These are phyloP conservation scores for Tremella yokohamensis DNA, from an alignment of 768 basidiomycete genomes.

Conservation along the genomic window DNA sequence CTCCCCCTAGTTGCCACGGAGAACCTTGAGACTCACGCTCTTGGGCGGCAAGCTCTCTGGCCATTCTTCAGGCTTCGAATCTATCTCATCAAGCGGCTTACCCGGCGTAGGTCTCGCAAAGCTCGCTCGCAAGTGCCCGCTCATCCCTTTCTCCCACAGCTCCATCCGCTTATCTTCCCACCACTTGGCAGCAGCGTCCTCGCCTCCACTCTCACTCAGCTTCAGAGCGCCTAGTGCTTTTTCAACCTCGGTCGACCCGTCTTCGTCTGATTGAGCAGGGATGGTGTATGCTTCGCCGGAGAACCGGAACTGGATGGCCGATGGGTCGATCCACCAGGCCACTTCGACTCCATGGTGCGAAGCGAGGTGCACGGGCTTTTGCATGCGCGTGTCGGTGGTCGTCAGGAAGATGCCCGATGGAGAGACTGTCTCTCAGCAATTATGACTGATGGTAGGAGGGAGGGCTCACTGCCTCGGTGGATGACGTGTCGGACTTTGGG, in stretches of 20 bases:
- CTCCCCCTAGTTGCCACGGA: neutral
- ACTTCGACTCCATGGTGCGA: conserved; percentile 34
- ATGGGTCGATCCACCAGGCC: conserved; percentile 47
- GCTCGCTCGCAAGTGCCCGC: conserved; percentile 47
- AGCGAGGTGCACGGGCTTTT: conserved; percentile 40
- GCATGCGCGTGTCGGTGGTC: conserved; percentile 49
- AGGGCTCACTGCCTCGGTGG: conserved; percentile 41
- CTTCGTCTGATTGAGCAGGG: conserved; percentile 3
- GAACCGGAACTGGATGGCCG: conserved; percentile 46
- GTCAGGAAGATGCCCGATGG: conserved; percentile 34
- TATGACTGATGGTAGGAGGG: conserved; percentile 1
- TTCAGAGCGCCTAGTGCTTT: conserved; percentile 22
- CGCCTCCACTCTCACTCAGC: conserved; percentile 6
- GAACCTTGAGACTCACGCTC: conserved; percentile 30
- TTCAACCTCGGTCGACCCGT: conserved; percentile 5
- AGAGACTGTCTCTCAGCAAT: conserved; percentile 28
- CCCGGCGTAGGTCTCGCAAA: conserved; percentile 48
- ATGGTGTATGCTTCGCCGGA: conserved; percentile 37
- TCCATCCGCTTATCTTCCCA: conserved; percentile 43
- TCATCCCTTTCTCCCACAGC: conserved; percentile 36
- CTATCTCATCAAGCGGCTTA: conserved; percentile 32
- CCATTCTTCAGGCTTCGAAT: conserved; percentile 39
- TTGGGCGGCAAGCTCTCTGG: conserved; percentile 34
- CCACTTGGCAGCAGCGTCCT: conserved; percentile 32
- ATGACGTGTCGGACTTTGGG: conserved; percentile 46